Conservation (phyloP, 2,329 filamentous ascomycete genomes). For the Penicillium frequentans region DNA sequence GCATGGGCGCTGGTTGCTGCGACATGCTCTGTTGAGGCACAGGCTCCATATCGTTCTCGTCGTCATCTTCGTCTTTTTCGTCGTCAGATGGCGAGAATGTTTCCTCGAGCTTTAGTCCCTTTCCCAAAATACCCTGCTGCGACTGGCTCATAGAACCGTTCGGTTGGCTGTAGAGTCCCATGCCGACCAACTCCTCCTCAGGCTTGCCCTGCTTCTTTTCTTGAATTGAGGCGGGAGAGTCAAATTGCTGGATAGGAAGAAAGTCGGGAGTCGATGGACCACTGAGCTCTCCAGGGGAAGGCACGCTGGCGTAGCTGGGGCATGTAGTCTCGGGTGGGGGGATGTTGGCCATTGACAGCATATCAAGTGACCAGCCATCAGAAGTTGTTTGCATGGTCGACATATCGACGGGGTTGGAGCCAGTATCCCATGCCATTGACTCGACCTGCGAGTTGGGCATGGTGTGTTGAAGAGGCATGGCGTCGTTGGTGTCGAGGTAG, state of each 20-base stretch:
- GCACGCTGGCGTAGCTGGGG: conserved; percentile 35
- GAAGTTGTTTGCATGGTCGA: conserved; percentile 26
- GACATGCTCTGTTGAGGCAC: conserved; percentile 9
- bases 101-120: conserved; percentile 78
- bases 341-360: conserved; percentile 34
- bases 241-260: conserved; percentile 37
- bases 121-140: conserved; percentile 61
- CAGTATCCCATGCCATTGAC: conserved; percentile 27
- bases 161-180: conserved; percentile 77
- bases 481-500: conserved; percentile 20
- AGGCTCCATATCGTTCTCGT: conserved; percentile 12
- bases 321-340: conserved; percentile 30
- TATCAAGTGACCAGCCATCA: conserved; percentile 34
- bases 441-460: conserved; percentile 29
- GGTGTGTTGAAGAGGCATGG: conserved; percentile 21
- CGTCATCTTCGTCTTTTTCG: conserved; percentile 57
- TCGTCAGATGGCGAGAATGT: conserved; percentile 68
- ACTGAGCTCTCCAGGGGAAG: conserved; percentile 35
- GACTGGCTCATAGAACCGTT: conserved; percentile 59
- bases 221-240: conserved; percentile 6
- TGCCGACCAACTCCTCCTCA: conserved; percentile 51
- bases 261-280: conserved; percentile 41
- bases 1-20: conserved; percentile 4
- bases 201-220: conserved; percentile 55
- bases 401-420: conserved; percentile 13